Evolutionary conservation across 768 basidiomycete species (phyloP).

Genomic region (Rhodotorula diobovata): DNA sequence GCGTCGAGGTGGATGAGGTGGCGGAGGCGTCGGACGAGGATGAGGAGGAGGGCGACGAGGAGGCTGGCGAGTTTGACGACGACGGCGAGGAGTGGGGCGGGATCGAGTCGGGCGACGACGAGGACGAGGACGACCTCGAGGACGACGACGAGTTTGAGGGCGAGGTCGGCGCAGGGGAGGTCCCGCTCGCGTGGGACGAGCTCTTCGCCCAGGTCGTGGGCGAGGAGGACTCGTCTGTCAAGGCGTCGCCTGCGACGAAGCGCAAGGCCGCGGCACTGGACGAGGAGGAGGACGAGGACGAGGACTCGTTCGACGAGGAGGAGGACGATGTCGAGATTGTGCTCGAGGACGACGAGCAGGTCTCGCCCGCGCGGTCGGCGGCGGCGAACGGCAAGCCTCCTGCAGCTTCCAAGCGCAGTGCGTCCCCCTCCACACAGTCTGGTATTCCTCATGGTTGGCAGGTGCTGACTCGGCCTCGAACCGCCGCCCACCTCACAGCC

Average conservation of each 20-base stretch:
- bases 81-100: slow-evolving; percentile 24
- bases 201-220: slow-evolving; percentile 59
- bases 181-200: slow-evolving; percentile 71
- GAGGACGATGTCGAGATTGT: slow-evolving; percentile 41
- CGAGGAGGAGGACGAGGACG: slow-evolving; percentile 31
- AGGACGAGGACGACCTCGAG: slow-evolving; percentile 44
- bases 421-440: background rate
- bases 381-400: slow-evolving; percentile 3
- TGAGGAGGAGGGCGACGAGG: slow-evolving; percentile 18
- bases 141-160: slow-evolving; percentile 38
- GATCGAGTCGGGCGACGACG: slow-evolving; percentile 34
- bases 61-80: slow-evolving; percentile 15
- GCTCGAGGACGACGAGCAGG: background rate
- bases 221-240: slow-evolving; percentile 42
- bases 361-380: no score
- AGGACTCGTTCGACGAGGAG: slow-evolving; percentile 24
- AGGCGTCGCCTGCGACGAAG: slow-evolving; percentile 21
- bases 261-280: slow-evolving; percentile 1
- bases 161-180: slow-evolving; percentile 49
- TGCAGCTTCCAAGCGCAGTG: slow-evolving; percentile 11
- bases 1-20: slow-evolving; percentile 21
- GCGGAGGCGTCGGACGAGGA: slow-evolving; percentile 8
- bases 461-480: no score
- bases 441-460: background rate
- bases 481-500: background rate